Percentiles rank a stretch among this genome's conserved stretches.
Evolutionary conservation across 345 rosid genomes (phyloP).

Genomic region (Populus deltoides): DNA sequence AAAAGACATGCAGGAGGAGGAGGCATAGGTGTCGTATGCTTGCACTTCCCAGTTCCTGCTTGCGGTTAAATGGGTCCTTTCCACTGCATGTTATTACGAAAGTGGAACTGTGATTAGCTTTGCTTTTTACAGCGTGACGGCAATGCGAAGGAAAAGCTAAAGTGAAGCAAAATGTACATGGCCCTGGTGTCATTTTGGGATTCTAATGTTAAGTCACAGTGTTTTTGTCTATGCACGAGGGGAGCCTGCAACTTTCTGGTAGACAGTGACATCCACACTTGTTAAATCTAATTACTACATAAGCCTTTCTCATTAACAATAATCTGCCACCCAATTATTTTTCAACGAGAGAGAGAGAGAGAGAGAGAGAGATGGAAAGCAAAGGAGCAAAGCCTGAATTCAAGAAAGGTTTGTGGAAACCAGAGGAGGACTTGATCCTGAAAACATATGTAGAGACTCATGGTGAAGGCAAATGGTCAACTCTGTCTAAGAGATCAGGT

Average conservation of each 20-base stretch:
- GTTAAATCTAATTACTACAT: background rate
- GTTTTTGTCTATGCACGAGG: conserved; percentile 12
- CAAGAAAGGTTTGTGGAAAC: conserved; percentile 80
- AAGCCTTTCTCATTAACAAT: background rate
- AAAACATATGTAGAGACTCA: conserved; percentile 62
- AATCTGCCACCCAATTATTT: background rate
- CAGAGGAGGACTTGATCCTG: conserved; percentile 76
- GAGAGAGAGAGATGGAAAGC: conserved; percentile 32
- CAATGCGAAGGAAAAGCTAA: conserved; percentile 18
- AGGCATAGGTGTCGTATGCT: background rate
- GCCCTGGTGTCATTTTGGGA: conserved; percentile 20
- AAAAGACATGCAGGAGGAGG: background rate
- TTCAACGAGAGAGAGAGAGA: background rate
- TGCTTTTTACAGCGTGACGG: conserved; percentile 17
- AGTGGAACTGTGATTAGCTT: conserved; percentile 22
- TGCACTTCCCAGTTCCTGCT: background rate
- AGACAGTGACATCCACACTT: background rate
- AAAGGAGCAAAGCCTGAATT: conserved; percentile 34
- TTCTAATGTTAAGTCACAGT: background rate
- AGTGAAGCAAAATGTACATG: conserved; percentile 3
- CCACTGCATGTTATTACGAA: background rate
- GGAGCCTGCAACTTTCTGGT: background rate
- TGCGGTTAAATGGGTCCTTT: background rate
- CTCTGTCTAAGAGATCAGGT: conserved; percentile 67
- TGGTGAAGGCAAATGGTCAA: conserved; percentile 88